phyloP scores from a whole-genome alignment of 1,139 yeast genomes.

The Nadsonia starkeyi-henricii region DNA sequence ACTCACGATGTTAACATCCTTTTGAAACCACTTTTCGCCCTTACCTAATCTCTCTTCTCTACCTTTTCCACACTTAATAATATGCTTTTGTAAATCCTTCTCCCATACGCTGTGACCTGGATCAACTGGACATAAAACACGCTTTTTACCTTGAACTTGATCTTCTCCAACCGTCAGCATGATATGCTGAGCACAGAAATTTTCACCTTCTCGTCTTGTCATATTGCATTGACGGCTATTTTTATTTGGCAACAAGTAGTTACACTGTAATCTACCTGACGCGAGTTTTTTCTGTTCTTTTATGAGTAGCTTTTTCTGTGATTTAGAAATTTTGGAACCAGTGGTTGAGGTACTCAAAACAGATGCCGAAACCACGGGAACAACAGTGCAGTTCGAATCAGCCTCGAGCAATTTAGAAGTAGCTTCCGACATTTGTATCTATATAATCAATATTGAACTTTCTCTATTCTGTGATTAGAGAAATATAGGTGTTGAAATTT shows the following conservation, averaged over 20 bases:
- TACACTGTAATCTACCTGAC: slow-evolving; percentile 29
- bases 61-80: slow-evolving; percentile 43
- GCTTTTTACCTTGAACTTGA: slow-evolving; percentile 22
- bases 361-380: neutral
- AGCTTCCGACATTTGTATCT: too few species aligned
- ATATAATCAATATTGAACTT: too few species aligned
- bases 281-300: neutral
- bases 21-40: slow-evolving; percentile 32
- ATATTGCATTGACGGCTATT: slow-evolving; percentile 46
- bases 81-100: slow-evolving; percentile 40
- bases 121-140: slow-evolving; percentile 72
- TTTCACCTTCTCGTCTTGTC: slow-evolving; percentile 37
- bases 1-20: slow-evolving; percentile 27
- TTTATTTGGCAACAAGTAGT: slow-evolving; percentile 30
- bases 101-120: slow-evolving; percentile 62
- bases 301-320: neutral
- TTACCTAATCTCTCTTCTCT: slow-evolving; percentile 20
- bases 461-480: too few species aligned
- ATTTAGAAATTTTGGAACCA: neutral
- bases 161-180: slow-evolving; percentile 10
- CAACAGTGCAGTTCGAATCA: too few species aligned
- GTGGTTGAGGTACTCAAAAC: neutral
- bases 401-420: too few species aligned
- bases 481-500: too few species aligned
- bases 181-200: slow-evolving; percentile 51